These are phyloP conservation scores for Gnomoniopsis smithogilvyi DNA, from an alignment of 2,329 filamentous ascomycete species.

Conservation along the genomic window DNA sequence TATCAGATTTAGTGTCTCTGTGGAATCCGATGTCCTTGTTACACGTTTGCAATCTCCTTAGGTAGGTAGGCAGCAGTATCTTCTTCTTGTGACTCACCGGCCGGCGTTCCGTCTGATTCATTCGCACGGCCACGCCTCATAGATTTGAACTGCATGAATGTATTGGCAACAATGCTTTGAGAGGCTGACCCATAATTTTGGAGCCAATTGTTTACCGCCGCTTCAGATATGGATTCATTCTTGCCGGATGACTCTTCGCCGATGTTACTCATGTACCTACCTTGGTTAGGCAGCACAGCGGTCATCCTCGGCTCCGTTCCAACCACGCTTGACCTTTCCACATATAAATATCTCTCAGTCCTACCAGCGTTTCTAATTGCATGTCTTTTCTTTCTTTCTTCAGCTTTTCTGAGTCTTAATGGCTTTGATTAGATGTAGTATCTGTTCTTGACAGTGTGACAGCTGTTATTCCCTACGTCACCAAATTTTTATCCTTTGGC, in stretches of 20 bases:
- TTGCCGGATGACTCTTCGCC: neutral
- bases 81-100: too few species aligned
- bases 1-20: too few species aligned
- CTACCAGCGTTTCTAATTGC: neutral
- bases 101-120: too few species aligned
- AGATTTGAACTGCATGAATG: too few species aligned
- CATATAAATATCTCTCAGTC: neutral
- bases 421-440: conserved; percentile 12
- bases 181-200: too few species aligned
- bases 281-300: neutral
- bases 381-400: neutral
- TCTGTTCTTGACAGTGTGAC: conserved; percentile 11
- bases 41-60: too few species aligned
- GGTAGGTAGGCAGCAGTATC: too few species aligned
- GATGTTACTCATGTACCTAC: neutral
- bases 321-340: neutral
- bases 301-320: neutral
- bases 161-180: too few species aligned
- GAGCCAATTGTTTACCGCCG: too few species aligned
- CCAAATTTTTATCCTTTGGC: neutral
- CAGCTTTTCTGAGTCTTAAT: conserved; percentile 3
- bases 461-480: neutral
- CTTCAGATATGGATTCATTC: too few species aligned
- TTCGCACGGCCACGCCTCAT: too few species aligned
- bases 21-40: too few species aligned